Evolutionary conservation across 164 flowering plant genomes (phyloP).

Genomic region (Nelumbo lutea): DNA sequence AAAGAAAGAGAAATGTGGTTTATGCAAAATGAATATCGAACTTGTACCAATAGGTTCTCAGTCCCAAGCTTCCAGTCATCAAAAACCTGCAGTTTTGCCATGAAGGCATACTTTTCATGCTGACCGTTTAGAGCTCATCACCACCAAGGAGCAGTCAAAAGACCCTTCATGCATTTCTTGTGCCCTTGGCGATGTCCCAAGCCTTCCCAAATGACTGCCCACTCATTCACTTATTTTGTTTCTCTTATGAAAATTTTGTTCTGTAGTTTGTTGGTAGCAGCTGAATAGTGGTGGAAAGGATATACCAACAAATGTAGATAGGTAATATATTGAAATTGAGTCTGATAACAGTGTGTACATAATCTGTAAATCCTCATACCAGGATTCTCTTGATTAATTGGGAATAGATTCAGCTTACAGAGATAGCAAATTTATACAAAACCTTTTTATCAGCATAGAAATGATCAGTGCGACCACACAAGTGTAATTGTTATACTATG

Average conservation of each 20-base stretch:
- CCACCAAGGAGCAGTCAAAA: constrained; percentile 29
- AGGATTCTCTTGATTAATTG: too few relatives aligned
- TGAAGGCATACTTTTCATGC: constrained; percentile 44
- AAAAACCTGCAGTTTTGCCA: constrained; percentile 35
- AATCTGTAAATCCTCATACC: too few relatives aligned
- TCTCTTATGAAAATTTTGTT: not conserved
- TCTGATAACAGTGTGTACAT: too few relatives aligned
- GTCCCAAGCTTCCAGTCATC: constrained; percentile 19
- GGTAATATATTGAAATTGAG: too few relatives aligned
- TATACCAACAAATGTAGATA: too few relatives aligned
- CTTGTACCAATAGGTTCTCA: constrained; percentile 24
- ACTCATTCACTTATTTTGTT: not conserved
- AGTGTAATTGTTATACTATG: too few relatives aligned
- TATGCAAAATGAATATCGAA: constrained; percentile 42
- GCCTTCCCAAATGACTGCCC: not conserved
- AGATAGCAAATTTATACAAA: too few relatives aligned
- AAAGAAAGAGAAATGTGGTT: constrained; percentile 21
- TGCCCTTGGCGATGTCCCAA: constrained; percentile 17
- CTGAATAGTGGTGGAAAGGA: too few relatives aligned
- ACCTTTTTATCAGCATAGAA: too few relatives aligned
- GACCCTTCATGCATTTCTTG: constrained; percentile 48
- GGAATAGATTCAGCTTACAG: too few relatives aligned
- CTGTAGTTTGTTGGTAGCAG: too few relatives aligned
- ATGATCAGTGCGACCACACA: too few relatives aligned
- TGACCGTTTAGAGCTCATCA: constrained; percentile 31